Conservation (phyloP, 176 grass and related monocot genomes). For the Bothriochloa decipiens region DNA sequence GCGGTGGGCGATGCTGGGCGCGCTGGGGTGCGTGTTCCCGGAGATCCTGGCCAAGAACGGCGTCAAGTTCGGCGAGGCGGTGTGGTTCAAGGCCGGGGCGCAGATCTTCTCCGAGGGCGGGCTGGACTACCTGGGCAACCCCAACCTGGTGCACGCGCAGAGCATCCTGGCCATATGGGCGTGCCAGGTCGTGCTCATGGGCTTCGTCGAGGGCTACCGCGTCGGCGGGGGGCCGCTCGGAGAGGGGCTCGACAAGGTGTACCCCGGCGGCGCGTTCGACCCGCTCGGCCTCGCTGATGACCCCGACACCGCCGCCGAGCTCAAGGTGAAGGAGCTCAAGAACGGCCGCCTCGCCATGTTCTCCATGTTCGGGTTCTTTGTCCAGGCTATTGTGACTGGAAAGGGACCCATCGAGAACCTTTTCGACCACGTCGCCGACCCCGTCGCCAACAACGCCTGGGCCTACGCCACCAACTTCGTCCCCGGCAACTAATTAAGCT, state of each 20-base stretch:
- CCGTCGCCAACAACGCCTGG: constrained; percentile 97
- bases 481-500: constrained; percentile 72
- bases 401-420: constrained; percentile 97
- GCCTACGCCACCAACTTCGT: constrained; percentile 98
- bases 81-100: constrained; percentile 78
- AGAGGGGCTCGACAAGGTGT: constrained; percentile 66
- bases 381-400: constrained; percentile 94
- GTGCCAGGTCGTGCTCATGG: constrained; percentile 69
- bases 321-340: constrained; percentile 99
- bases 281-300: constrained; percentile 72
- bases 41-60: constrained; percentile 71
- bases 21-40: constrained; percentile 66
- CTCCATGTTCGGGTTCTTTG: constrained; percentile 99
- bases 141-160: constrained; percentile 73
- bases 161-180: constrained; percentile 87
- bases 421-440: constrained; percentile 85
- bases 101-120: constrained; percentile 82
- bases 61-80: constrained; percentile 76
- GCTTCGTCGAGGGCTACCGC: constrained; percentile 81
- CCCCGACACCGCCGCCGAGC: constrained; percentile 73
- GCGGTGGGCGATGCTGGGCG: constrained; percentile 75
- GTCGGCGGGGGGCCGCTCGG: constrained; percentile 70
- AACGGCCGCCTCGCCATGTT: constrained; percentile 95
- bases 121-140: constrained; percentile 76
- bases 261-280: constrained; percentile 72